Evolutionary conservation across 2,329 filamentous ascomycete species (phyloP), one percentile per base, ranked within the genome.

Genomic region (Phaeosphaeriaceae sp.): DNA sequence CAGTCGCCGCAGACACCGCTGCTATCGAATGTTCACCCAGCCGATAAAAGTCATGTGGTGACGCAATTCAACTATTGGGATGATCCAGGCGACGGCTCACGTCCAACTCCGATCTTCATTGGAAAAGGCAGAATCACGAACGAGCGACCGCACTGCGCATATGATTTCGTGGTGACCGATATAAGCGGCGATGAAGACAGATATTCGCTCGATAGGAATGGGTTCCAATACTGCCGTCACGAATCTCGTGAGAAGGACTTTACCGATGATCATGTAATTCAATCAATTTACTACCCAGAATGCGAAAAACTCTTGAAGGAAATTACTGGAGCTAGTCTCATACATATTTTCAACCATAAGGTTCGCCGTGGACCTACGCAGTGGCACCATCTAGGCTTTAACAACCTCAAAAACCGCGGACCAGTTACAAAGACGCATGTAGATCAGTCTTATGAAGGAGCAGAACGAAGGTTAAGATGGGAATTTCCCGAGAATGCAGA

Each of bases 341-440:
- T 85, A 51, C 78, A 82, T 71, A 83, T 86, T 63, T 87, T 86
- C 64, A 81, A 84, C 67, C 83, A 86, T 70, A 84, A 82, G 12
- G 81, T 86, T 56, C 78, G 78, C 18, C 76, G 78, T 35, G 64
- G 67, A 26, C 60, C 63, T 32, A 66, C 60, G 2, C 60, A 67
- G 9, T 67, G 63, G 49, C 74, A 77, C 36, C 54, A 60, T 12
- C 59, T 66, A 6, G 60, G 58, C 28, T 52, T 39, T 34, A 47
- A 48, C 39, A 56, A 66, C 58, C 58, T 62, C 48, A 52, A 74
- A 74, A 60, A 67, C 30, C 49, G 54, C 1, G 76, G 74, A 2
- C 78, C 76, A 2, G 78, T 81, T 4, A 75, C 76, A 47, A 74
- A 76, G 7, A 79, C 82, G 3, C 82, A 84, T 66, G 81, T 84